Conservation (phyloP, 1,284 basidiomycete species). For the Ceratobasidium theobromae region DNA sequence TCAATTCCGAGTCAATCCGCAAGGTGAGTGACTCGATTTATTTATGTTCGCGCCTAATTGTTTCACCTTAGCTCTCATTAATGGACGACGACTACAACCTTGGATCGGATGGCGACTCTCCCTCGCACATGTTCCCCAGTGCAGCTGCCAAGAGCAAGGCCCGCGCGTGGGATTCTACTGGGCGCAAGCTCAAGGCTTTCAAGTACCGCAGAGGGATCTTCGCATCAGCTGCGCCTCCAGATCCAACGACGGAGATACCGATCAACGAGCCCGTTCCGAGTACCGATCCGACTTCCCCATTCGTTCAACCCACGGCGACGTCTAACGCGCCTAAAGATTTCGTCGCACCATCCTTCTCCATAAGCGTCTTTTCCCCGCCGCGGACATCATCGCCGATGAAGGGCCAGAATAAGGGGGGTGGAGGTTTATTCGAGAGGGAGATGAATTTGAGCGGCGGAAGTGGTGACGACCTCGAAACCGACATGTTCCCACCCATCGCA, state of each 20-base stretch:
- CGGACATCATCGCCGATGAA: slow-evolving; percentile 27
- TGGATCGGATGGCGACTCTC: slow-evolving; percentile 17
- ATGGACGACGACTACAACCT: slow-evolving; percentile 29
- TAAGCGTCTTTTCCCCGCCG: slow-evolving; percentile 16
- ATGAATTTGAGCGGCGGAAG: slow-evolving; percentile 1
- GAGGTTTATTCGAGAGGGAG: slow-evolving; percentile 27
- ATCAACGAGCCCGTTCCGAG: slow-evolving; percentile 15
- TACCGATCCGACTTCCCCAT: slow-evolving; percentile 20
- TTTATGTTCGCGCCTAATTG: not conserved
- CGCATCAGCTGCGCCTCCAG: not conserved
- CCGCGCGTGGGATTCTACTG: not conserved
- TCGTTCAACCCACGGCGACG: slow-evolving; percentile 1
- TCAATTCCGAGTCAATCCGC: slow-evolving; percentile 16
- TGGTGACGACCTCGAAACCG: not conserved
- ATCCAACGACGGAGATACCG: slow-evolving; percentile 15
- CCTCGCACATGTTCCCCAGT: slow-evolving; percentile 6
- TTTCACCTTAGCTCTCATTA: slow-evolving; percentile 4
- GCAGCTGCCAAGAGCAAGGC: slow-evolving; percentile 6
- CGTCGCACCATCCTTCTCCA: slow-evolving; percentile 10
- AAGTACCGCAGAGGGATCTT: slow-evolving; percentile 15
- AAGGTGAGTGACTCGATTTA: not conserved
- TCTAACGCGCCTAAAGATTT: slow-evolving; percentile 13
- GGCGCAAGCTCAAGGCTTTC: slow-evolving; percentile 5
- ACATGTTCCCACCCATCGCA: slow-evolving; percentile 27
- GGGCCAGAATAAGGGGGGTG: not conserved